Evolutionary conservation across 164 flowering plant species (phyloP), one percentile per base, ranked within the genome.

Genomic region (Houttuynia cordata): DNA sequence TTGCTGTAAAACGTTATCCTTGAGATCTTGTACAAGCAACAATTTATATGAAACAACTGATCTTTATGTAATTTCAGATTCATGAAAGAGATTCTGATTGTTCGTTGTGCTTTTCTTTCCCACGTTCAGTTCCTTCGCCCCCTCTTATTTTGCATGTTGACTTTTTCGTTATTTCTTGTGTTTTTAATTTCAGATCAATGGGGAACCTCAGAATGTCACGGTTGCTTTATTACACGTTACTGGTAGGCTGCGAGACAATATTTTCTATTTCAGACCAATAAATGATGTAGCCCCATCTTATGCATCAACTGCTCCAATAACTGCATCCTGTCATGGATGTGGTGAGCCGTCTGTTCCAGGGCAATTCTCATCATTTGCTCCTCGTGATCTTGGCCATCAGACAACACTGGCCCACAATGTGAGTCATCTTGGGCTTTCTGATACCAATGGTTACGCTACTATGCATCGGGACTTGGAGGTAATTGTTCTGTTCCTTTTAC

Each of bases 141-240:
- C 7, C n/a, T 23, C 10, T 20, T 53, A 1, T 53, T 53, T 17
- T 20, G n/a, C n/a, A n/a, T 52, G 21, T 10, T 20, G 3, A 12
- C 8, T 3, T 45, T 45, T 12, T 3, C 9, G 13, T 45, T 12
- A 45, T 45, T 17, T 3, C 17, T 45, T 7, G 2, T 12, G 8
- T 67, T 73, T 51, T 55, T 60, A 78, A 92, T 50, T 52, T 58
- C 79, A 92, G 98, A 82, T 92, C 45, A 73, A 73, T 53, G 98
- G 98, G 2, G 88, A 84, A 60, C 72, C 79, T 63, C 70, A 68
- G 53, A 84, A 76, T 60, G 91, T 89, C 53, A 82, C 74, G 74
- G 83, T 85, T 72, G 98, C 96, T 53, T 57, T 92, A 64, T 76
- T 76, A 73, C 77, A 70, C 62, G 74, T 84, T 19, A 87, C 90